These are phyloP conservation scores for Gymnopilus dilepis DNA, from an alignment of 768 basidiomycete species.

Conservation along the genomic window DNA sequence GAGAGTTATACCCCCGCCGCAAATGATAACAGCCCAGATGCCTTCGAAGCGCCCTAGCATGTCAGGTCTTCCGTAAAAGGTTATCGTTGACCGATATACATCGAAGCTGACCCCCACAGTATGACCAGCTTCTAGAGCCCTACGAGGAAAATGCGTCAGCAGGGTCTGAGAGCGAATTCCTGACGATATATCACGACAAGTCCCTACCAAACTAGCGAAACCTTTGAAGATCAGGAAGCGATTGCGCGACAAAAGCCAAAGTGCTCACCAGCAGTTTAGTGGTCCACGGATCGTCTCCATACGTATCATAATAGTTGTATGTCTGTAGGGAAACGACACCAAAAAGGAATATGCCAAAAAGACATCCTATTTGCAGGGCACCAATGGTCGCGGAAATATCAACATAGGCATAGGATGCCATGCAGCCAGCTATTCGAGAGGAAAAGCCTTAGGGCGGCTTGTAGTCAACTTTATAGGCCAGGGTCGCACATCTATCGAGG, in stretches of 20 bases:
- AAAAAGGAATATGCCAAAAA: slow-evolving; percentile 33
- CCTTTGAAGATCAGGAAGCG: neutral
- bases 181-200: too few relatives aligned
- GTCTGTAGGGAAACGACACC: slow-evolving; percentile 33
- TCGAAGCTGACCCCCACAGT: slow-evolving; percentile 32
- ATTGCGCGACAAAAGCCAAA: neutral
- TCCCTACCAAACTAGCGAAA: slow-evolving; percentile 17
- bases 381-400: slow-evolving; percentile 28
- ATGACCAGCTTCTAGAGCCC: slow-evolving; percentile 35
- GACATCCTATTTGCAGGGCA: slow-evolving; percentile 32
- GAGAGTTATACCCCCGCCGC: slow-evolving; percentile 35
- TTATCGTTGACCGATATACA: slow-evolving; percentile 38
- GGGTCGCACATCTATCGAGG: too few relatives aligned
- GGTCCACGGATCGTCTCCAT: slow-evolving; percentile 27
- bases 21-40: slow-evolving; percentile 26
- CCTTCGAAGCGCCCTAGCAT: slow-evolving; percentile 27
- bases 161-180: neutral
- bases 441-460: neutral
- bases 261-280: slow-evolving; percentile 29
- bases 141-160: slow-evolving; percentile 1
- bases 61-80: slow-evolving; percentile 28
- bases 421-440: neutral
- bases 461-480: too few relatives aligned
- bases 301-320: slow-evolving; percentile 29
- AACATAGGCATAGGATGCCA: slow-evolving; percentile 11